Base-by-base conservation (phyloP, 331 rosid genomes). In the Pyrus hybrid region DNA sequence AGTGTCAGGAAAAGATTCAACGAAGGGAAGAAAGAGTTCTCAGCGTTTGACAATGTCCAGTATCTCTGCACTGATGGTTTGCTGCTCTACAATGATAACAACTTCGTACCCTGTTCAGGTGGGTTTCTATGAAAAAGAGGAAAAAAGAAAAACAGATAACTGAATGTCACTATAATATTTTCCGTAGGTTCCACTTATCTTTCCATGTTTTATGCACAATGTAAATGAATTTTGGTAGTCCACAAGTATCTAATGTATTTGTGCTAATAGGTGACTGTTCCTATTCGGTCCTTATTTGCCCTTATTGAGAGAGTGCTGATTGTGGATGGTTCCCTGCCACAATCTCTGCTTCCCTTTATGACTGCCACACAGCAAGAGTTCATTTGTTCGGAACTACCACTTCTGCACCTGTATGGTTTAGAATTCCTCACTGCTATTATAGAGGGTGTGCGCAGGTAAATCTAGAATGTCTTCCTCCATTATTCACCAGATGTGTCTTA, bases 351-450 rank as follows among this genome's bases (percentile, higher is more conserved):
- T 79, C 87, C 91, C 70, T 92, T 95, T 81, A 76, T 87, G 89
- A 91, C 97, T 58, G 75, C 87, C 70, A 82, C 72, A 82, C 93
- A 91, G 80, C 98, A 95, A 87, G 98, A 92, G 76, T 81, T 80
- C 41, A 80, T 95, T 64, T 90, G 96, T 82, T 89, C 91, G n/a
- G 92, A 88, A 82, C 99, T 95, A 82, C 98, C 99, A 33, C 83
- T 68, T 32, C 82, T 92, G 87, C 99, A 95, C 81, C 84, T 74
- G 32, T 63, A 73, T 77, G 70, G 89, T 84, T 64, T 95, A 85
- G 97, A 95, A 37, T 86, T 95, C 74, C 98, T 95, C 57, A 57
- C 64, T 75, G 91, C 91, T 33, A 76, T 92, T 45, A 70, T 89
- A 67, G 88, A 83, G 85, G 91, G 89, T 65, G 79, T 77, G 18